Base-by-base conservation (phyloP, 345 rosid species). In the Camelina hispida region DNA sequence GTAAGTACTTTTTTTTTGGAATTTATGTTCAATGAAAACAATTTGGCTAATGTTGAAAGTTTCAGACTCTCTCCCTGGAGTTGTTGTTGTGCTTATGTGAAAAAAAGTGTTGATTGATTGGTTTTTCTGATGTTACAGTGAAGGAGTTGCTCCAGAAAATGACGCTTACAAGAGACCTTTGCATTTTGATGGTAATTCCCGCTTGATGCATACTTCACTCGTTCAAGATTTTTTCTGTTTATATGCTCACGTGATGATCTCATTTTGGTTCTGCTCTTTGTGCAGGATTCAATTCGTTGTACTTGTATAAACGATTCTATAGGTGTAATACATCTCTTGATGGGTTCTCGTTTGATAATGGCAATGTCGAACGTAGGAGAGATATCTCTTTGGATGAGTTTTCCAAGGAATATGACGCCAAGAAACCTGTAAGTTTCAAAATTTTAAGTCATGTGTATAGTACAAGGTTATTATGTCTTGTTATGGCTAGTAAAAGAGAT, bases 221-320 rank as follows among this genome's bases (percentile, higher is more conserved):
- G 2, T 13, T 42, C 12, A 8, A 5, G 7, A 42, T 6, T 44
- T 52, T 52, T 0, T 16, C 13, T 0, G 18, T n/a, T 8, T 48
- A 9, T 35, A 5, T 69, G 34, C 6, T 62, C 18, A 18, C 12
- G 23, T 8, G 54, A 32, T 54, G 28, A 35, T 28, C 25, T 28
- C 25, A 4, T 74, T 14, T 69, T 62, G 43, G 73, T 55, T 11
- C 11, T 11, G 17, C 54, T 9, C 47, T 72, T 72, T 80, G 23
- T 83, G 81, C 85, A 94, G 98, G 98, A 67, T 91, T 94, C 86
- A 62, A 61, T 80, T 94, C 98, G 16, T 54, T 86, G 25, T 89
- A 86, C 90, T 84, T 91, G 83, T 94, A 91, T 82, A 85, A 85
- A 81, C 87, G 97, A 82, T 81, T 88, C 60, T 94, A 94, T 47